A percentile compares a stretch with the other conserved stretches of the same genome.
phyloP scores from a whole-genome alignment of 1,284 basidiomycete species.

The Malassezia sp. region DNA sequence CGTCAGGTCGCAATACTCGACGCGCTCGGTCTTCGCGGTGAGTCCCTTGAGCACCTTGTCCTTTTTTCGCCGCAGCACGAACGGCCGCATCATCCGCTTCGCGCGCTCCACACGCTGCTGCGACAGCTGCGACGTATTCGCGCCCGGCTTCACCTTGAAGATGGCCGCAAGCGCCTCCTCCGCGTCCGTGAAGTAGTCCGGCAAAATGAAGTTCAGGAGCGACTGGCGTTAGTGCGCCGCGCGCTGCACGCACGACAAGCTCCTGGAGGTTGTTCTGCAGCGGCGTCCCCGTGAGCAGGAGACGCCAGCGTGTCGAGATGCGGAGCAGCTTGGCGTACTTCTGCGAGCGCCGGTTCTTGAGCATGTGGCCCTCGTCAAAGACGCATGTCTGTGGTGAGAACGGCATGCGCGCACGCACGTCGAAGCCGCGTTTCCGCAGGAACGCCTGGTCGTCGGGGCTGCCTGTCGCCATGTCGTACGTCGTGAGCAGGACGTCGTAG shows the following conservation, averaged over 20 bases:
- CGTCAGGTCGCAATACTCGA: conserved; percentile 91
- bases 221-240: no score
- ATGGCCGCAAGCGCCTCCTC: conserved; percentile 73
- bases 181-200: conserved; percentile 69
- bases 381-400: no score
- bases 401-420: no score
- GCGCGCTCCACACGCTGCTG: conserved; percentile 83
- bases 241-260: no score
- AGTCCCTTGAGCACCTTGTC: conserved; percentile 76
- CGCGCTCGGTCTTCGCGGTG: conserved; percentile 78
- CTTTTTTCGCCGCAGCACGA: conserved; percentile 87
- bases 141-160: conserved; percentile 87
- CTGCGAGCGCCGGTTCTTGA: conserved; percentile 94
- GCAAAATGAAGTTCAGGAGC: conserved; percentile 93
- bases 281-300: conserved; percentile 90
- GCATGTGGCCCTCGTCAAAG: conserved; percentile 86
- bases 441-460: conserved; percentile 71
- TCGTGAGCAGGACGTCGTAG: conserved; percentile 89
- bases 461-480: conserved; percentile 85
- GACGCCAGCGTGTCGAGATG: conserved; percentile 74
- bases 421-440: conserved; percentile 73
- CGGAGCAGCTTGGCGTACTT: conserved; percentile 79
- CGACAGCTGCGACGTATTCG: conserved; percentile 71
- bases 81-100: conserved; percentile 98
- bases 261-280: conserved; percentile 76